phyloP scores from a whole-genome alignment of 148 eudicot genomes.

The Camellia sinensis region DNA sequence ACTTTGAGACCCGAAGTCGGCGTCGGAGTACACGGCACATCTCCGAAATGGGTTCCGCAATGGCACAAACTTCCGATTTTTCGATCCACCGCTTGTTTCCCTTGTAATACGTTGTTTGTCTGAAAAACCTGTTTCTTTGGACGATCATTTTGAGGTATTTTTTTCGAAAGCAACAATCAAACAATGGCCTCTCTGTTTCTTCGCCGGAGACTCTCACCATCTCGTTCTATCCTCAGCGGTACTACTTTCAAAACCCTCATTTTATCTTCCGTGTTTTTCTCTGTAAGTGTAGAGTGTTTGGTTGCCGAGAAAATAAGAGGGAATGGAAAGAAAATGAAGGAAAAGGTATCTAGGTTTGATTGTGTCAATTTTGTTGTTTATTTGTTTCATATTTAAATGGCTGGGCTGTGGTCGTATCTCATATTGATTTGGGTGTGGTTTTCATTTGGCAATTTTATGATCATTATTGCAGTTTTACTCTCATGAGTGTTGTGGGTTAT shows the following conservation, averaged over 20 bases:
- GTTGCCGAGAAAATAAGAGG: neutral
- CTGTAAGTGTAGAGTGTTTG: neutral
- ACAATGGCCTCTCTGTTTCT: slow-evolving; percentile 49
- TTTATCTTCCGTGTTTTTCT: neutral
- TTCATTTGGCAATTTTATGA: neutral
- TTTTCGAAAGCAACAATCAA: neutral
- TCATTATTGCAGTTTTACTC: neutral
- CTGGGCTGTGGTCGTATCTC: neutral
- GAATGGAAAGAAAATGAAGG: neutral
- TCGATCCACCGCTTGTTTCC: slow-evolving; percentile 10
- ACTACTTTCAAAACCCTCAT: slow-evolving; percentile 15
- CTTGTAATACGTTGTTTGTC: neutral
- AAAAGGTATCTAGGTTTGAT: neutral
- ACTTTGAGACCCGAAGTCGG: neutral
- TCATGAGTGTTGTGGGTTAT: neutral
- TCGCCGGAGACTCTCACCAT: slow-evolving; percentile 41
- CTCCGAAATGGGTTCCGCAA: neutral
- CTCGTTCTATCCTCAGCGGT: slow-evolving; percentile 25
- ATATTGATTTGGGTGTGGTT: neutral
- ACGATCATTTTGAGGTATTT: neutral
- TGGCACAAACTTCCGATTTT: neutral
- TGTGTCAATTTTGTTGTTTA: neutral
- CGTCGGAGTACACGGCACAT: neutral
- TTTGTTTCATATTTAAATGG: neutral
- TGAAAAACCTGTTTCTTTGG: neutral